A percentile compares a stretch with the other conserved stretches of the same genome.
phyloP scores from a whole-genome alignment of 139 green algal genomes.

The Desmodesmus armatus region DNA sequence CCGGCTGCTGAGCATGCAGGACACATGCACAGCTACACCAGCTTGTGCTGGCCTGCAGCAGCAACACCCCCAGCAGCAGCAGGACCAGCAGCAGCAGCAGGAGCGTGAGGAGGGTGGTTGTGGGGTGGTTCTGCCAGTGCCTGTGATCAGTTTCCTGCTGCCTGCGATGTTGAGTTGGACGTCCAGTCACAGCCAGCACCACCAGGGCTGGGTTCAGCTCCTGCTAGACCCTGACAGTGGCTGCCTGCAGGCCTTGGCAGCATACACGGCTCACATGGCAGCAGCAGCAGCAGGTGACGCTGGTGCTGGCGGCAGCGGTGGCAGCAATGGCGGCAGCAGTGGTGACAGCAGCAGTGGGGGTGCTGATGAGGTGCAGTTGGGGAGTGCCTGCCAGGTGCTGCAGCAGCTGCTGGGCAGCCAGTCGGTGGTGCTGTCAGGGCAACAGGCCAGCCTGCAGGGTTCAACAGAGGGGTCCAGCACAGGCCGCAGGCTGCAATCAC shows the following conservation, averaged over 20 bases:
- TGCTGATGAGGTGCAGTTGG: conserved; percentile 17
- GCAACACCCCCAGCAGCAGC: too few species aligned
- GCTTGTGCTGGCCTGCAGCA: too few species aligned
- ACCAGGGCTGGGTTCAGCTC: conserved; percentile 5
- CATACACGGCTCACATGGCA: not conserved
- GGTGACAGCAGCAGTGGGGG: not conserved
- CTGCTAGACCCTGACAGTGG: not conserved
- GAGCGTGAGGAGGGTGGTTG: too few species aligned
- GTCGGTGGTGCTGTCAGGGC: too few species aligned
- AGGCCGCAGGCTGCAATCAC: too few species aligned
- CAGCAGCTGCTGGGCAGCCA: conserved; percentile 17
- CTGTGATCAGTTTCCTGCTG: conserved; percentile 53
- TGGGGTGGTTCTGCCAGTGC: not conserved
- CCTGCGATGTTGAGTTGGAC: conserved; percentile 52
- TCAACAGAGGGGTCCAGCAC: too few species aligned
- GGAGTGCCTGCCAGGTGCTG: conserved; percentile 35
- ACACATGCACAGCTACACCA: not conserved
- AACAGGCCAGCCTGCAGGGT: too few species aligned
- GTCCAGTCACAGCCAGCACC: not conserved
- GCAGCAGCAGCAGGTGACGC: conserved; percentile 14
- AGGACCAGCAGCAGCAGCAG: not conserved
- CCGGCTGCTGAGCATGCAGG: conserved; percentile 28
- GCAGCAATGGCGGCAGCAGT: not conserved
- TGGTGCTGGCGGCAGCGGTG: not conserved
- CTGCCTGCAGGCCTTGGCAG: not conserved